Conservation (phyloP, 2,329 filamentous ascomycete species). For the Fusarium nygamai region DNA sequence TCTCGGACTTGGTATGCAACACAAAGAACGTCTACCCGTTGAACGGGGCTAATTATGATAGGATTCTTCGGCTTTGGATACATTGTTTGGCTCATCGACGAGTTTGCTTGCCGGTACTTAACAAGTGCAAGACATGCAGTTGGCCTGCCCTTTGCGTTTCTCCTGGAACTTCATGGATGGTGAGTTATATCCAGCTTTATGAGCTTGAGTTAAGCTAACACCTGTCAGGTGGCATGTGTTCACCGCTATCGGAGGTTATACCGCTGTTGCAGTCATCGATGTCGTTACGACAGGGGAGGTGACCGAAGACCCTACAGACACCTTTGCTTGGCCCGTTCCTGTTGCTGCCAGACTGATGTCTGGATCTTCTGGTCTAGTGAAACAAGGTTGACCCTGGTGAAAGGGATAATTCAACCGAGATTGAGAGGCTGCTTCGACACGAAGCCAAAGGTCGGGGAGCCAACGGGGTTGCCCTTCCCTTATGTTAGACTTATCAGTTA, state of each 20-base stretch:
- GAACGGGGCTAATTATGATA: constrained; percentile 4
- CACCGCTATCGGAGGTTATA: constrained; percentile 54
- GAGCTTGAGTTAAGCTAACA: background rate
- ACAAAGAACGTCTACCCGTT: rapidly evolving
- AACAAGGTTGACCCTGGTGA: background rate
- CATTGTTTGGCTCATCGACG: constrained; percentile 52
- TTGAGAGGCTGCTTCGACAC: too few species aligned
- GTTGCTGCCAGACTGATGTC: constrained; percentile 28
- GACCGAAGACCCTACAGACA: constrained; percentile 39
- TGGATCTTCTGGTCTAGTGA: background rate
- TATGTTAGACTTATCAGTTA: rapidly evolving
- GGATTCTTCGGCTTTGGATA: constrained; percentile 52
- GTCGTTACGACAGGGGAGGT: constrained; percentile 49
- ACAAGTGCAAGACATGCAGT: constrained; percentile 41
- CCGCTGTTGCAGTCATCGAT: constrained; percentile 51
- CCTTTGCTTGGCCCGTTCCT: constrained; percentile 50
- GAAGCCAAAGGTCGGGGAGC: too few species aligned
- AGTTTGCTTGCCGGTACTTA: constrained; percentile 47
- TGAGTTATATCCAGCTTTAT: constrained; percentile 20
- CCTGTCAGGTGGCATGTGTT: constrained; percentile 53
- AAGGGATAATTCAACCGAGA: background rate
- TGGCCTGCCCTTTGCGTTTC: constrained; percentile 51
- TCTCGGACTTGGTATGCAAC: constrained; percentile 31
- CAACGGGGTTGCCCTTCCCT: background rate
- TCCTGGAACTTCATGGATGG: constrained; percentile 55